Base-by-base conservation (phyloP, 805 yeast species). In the Candida methanosorbosa region DNA sequence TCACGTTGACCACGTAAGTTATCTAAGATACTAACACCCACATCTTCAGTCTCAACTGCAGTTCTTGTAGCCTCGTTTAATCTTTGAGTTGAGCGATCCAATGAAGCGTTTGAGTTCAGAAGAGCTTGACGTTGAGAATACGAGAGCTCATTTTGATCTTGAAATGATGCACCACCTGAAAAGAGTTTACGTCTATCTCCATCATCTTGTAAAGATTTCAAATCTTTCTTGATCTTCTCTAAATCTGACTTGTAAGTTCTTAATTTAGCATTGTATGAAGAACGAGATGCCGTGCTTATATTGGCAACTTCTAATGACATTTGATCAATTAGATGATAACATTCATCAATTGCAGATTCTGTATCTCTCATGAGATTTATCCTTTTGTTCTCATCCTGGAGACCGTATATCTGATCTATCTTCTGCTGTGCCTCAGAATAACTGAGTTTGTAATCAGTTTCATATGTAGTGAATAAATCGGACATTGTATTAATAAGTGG, bases 1-100 rank as follows among this genome's bases (percentile, higher is more conserved):
- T 92, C 98, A 38, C 98, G 68, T 62, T 92, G 98, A 18, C 95
- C 80, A 40, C 96, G 70, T 44, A 92, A 64, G 54, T 90, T 95
- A 48, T 77, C 78, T 61, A 92, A 70, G 34, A 92, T 92, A 44
- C 82, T 81, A 12, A 96, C 85, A 2, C 98, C 98, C 34, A 92
- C 77, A 22, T 70, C 68, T 58, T 92, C 98, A 0, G 98, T 87
- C 47, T 92, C 98, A 34, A 82, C 65, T 6, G 97, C 98, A 3
- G 87, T 68, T 45, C 97, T 70, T 42, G 90, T 94, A 16, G 92
- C 81, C 31, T 92, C 97, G 39, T 81, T 70, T 32, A 92, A 67
- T 46, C 95, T 71, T 42, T 88, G 90, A 2, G 86, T 72, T 2
- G 94, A 74, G 44, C 92, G 69, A 44, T 85, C 95, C 38, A 92